phyloP scores from a whole-genome alignment of 441 rosid species.

The Sinapis alba region DNA sequence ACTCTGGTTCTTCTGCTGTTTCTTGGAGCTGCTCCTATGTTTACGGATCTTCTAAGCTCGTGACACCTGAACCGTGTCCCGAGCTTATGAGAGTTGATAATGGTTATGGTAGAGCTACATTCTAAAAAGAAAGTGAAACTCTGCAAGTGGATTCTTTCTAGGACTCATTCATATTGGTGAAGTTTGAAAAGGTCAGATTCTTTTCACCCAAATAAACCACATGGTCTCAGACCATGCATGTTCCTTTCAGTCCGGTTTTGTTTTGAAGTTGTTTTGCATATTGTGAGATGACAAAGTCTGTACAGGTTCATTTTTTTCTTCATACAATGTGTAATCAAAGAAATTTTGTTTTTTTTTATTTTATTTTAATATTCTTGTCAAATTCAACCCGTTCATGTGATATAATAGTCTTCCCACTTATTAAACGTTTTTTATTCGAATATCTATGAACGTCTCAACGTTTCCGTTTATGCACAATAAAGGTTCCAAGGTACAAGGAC shows the following conservation, averaged over 20 bases:
- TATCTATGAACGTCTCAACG: background rate
- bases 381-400: background rate
- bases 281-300: constrained; percentile 26
- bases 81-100: constrained; percentile 37
- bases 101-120: constrained; percentile 29
- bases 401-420: too few species aligned
- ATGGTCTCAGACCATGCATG: constrained; percentile 15
- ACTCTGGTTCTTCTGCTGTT: constrained; percentile 14
- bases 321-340: constrained; percentile 77
- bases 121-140: background rate
- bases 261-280: constrained; percentile 14
- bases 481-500: constrained; percentile 29
- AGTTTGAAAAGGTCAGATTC: constrained; percentile 34
- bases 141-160: constrained; percentile 25
- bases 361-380: background rate
- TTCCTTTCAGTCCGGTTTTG: background rate
- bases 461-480: constrained; percentile 28
- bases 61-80: constrained; percentile 47
- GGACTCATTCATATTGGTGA: constrained; percentile 29
- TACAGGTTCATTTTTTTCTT: constrained; percentile 54
- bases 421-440: background rate
- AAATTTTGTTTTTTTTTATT: constrained; percentile 45
- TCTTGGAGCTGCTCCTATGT: constrained; percentile 49
- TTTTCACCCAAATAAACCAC: constrained; percentile 23
- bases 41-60: constrained; percentile 38